These are phyloP conservation scores for Triadica sebifera DNA, from an alignment of 345 rosid species.

Conservation along the genomic window DNA sequence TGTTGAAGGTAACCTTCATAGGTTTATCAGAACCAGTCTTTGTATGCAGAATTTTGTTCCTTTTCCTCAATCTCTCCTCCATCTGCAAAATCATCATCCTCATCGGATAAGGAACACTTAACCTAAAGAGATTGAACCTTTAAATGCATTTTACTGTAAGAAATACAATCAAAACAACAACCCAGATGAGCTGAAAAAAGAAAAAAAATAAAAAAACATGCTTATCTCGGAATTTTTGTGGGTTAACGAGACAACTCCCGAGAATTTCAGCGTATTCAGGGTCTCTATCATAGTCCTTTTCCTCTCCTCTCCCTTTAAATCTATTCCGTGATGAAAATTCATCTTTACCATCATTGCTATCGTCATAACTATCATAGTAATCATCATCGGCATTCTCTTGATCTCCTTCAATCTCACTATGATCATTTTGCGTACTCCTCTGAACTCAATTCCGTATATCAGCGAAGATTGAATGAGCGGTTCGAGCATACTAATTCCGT, in stretches of 20 bases:
- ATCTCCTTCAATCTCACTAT: no score
- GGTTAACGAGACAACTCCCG: slow-evolving; percentile 70
- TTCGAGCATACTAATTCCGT: no score
- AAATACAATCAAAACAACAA: background rate
- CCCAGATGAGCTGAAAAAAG: background rate
- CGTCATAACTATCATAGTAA: background rate
- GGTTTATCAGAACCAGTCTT: slow-evolving; percentile 80
- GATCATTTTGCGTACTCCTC: no score
- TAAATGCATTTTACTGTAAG: background rate
- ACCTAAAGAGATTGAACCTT: background rate
- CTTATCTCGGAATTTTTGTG: slow-evolving; percentile 70
- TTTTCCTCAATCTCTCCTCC: slow-evolving; percentile 85
- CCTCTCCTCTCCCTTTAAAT: slow-evolving; percentile 45
- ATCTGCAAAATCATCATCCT: slow-evolving; percentile 44
- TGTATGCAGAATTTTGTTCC: slow-evolving; percentile 68
- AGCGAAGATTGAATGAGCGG: no score
- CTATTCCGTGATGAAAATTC: slow-evolving; percentile 24
- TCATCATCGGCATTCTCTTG: no score
- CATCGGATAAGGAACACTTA: slow-evolving; percentile 3
- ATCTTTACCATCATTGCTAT: slow-evolving; percentile 3
- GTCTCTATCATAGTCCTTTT: slow-evolving; percentile 66
- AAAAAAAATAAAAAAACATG: slow-evolving; percentile 22
- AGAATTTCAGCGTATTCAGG: slow-evolving; percentile 88
- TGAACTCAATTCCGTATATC: no score
- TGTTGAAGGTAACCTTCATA: slow-evolving; percentile 74